Conservation (phyloP, 305 asterid genomes). For the Lippia alba region DNA sequence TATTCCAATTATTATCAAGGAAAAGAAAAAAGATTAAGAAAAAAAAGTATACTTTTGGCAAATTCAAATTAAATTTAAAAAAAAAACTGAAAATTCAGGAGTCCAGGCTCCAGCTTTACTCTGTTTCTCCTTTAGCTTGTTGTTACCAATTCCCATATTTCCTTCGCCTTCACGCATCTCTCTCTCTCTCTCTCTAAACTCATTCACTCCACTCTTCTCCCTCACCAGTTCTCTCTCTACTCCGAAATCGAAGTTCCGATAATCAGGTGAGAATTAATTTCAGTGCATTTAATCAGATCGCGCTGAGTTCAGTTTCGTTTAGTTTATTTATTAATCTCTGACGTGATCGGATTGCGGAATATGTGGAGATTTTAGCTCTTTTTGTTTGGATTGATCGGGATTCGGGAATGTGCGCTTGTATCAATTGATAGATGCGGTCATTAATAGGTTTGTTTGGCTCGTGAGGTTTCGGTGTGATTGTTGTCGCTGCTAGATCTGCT, state of each 20-base stretch:
- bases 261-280: slow-evolving; percentile 33
- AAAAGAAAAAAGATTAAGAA: too few relatives aligned
- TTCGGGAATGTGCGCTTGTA: slow-evolving; percentile 27
- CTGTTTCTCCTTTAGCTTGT: slow-evolving; percentile 15
- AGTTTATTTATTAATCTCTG: slow-evolving; percentile 8
- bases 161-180: slow-evolving; percentile 12
- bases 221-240: slow-evolving; percentile 6
- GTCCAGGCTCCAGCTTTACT: slow-evolving; percentile 9
- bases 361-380: slow-evolving; percentile 14
- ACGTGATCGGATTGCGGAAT: slow-evolving; percentile 33
- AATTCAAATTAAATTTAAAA: not conserved
- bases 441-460: slow-evolving; percentile 20
- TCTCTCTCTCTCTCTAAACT: slow-evolving; percentile 29
- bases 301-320: slow-evolving; percentile 18
- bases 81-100: not conserved
- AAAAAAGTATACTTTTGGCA: not conserved
- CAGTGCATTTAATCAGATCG: slow-evolving; percentile 29
- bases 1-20: not conserved
- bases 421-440: slow-evolving; percentile 15
- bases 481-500: slow-evolving; percentile 41
- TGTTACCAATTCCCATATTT: slow-evolving; percentile 15
- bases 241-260: slow-evolving; percentile 20
- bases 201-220: slow-evolving; percentile 9
- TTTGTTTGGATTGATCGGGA: slow-evolving; percentile 24
- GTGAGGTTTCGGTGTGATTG: slow-evolving; percentile 28